Evolutionary conservation across 352 stramenopile genomes (phyloP), one percentile per base, ranked within the genome.

Genomic region (Phytophthora boehmeriae): DNA sequence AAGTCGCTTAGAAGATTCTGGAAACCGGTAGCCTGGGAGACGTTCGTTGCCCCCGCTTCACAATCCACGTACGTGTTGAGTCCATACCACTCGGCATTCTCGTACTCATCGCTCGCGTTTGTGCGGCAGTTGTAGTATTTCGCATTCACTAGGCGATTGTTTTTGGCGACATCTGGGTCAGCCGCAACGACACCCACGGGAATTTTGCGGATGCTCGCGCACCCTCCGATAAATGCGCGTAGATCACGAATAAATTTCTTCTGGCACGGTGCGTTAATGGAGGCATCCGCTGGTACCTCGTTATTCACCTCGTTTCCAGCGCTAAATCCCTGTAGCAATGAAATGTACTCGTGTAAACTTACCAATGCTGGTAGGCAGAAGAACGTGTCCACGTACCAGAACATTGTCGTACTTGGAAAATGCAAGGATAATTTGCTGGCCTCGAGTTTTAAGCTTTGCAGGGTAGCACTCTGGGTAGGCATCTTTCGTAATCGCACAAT

Each of bases 201-300:
- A 32, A 97, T 80, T n/a, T 79, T n/a, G 3, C 89, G 83, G 20
- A 92, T 66, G 36, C 66, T 79, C 1, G 48, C 27, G 47, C 89
- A 97, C 2, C 43, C 54, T 1, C 48, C 56, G 10, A 93, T 70
- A 68, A 89, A 96, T 8, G 56, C 61, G 36, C 88, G 74, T 83
- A 96, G 93, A 54, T 96, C 89, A 4, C 76, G 70, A 32, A 97
- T 68, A 48, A 96, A 95, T 60, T 96, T 96, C 66, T 97, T 97
- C 57, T 95, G 84, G 64, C 89, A 97, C 8, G 89, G 79, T 9
- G 80, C 85, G 48, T 96, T 95, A 9, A 71, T 65, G 9, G 54
- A 58, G 0, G 66, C 52, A 11, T 73, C 61, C 0, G 43, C 38
- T 39, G 1, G n/a, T 8, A 86, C 72, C n/a, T 77, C 71, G 50